Percentiles rank a stretch among this genome's conserved stretches.
Conservation (phyloP, 352 stramenopile species). For the Phytopythium delawarense region DNA sequence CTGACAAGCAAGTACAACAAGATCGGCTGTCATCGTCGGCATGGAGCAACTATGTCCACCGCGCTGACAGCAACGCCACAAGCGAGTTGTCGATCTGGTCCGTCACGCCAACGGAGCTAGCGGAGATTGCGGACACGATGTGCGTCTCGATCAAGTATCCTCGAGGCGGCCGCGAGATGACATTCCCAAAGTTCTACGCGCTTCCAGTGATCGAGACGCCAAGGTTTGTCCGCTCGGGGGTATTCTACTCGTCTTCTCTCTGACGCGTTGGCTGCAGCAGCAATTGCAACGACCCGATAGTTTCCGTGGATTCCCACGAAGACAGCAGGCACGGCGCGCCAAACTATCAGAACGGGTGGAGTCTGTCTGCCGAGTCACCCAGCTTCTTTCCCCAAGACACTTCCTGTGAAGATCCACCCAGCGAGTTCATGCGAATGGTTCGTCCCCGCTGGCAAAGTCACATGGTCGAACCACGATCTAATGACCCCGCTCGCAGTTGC, state of each 20-base stretch:
- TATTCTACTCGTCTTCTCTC: too few relatives aligned
- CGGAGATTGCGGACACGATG: conserved; percentile 9
- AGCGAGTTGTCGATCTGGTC: conserved; percentile 28
- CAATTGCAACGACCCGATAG: not conserved
- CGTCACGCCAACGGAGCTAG: conserved; percentile 24
- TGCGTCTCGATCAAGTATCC: not conserved
- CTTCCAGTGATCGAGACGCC: conserved; percentile 17
- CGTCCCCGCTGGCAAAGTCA: not conserved
- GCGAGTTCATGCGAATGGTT: conserved; percentile 31
- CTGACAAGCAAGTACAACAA: not conserved
- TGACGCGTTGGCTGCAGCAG: not conserved
- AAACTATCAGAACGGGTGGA: conserved; percentile 20
- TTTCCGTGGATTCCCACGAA: not conserved
- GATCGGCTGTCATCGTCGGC: not conserved
- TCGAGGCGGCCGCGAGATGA: not conserved
- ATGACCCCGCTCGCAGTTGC: conserved; percentile 17
- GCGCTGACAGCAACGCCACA: not conserved
- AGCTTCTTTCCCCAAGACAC: conserved; percentile 33
- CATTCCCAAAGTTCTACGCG: conserved; percentile 30
- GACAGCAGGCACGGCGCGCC: not conserved
- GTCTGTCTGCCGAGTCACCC: conserved; percentile 34
- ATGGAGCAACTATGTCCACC: not conserved
- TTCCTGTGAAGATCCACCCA: conserved; percentile 11
- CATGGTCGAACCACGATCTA: not conserved
- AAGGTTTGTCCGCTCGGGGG: not conserved